A percentile compares a stretch with the other conserved stretches of the same genome.
Conservation (phyloP, 371 early-diverging fungal species). For the Mortierella sp. region DNA sequence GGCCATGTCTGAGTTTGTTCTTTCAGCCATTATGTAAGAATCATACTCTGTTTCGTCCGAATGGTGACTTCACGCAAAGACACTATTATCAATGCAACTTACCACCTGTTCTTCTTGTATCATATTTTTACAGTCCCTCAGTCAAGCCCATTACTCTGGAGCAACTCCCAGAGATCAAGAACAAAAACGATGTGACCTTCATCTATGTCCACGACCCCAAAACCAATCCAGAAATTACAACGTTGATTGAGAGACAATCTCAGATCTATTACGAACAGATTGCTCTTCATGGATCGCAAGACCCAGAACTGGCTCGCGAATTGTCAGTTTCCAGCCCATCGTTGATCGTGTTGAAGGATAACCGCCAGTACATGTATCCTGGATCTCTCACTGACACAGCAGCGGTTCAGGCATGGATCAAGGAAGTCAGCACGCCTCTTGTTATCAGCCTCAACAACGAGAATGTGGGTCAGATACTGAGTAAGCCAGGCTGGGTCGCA, state of each 20-base stretch:
- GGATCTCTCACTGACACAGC: slow-evolving; percentile 27
- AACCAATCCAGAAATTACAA: slow-evolving; percentile 18
- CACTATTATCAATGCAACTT: too few relatives aligned
- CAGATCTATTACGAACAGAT: slow-evolving; percentile 39
- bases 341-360: slow-evolving; percentile 38
- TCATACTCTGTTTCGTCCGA: background rate
- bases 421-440: slow-evolving; percentile 10
- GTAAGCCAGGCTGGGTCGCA: slow-evolving; percentile 22
- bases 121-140: slow-evolving; percentile 21
- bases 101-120: background rate
- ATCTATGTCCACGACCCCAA: slow-evolving; percentile 21
- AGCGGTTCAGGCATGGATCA: slow-evolving; percentile 30
- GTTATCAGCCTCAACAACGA: slow-evolving; percentile 16
- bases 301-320: slow-evolving; percentile 22
- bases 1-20: slow-evolving; percentile 63
- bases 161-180: slow-evolving; percentile 15
- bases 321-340: slow-evolving; percentile 21
- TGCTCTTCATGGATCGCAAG: slow-evolving; percentile 16
- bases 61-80: too few relatives aligned
- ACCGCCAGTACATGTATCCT: slow-evolving; percentile 32
- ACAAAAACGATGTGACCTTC: slow-evolving; percentile 31
- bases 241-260: slow-evolving; percentile 29
- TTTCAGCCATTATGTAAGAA: slow-evolving; percentile 50
- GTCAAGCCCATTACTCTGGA: slow-evolving; percentile 16
- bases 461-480: slow-evolving; percentile 21